Evolutionary conservation across 106 monocot species (phyloP).

Genomic region (Gastrodia elata): DNA sequence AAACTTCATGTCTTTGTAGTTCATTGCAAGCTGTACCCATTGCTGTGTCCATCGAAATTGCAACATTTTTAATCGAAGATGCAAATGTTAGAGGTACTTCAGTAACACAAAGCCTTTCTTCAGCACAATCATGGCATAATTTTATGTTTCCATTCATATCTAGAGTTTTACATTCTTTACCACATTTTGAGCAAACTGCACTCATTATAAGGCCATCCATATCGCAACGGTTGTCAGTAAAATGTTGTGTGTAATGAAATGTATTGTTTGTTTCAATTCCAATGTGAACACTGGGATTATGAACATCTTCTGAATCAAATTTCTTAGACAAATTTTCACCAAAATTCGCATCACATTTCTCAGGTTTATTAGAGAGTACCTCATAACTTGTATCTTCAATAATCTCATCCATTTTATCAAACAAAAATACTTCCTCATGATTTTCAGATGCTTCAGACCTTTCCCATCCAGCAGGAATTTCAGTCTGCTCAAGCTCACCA

Average conservation of each 20-base stretch:
- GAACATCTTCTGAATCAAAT: constrained; percentile 14
- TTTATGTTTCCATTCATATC: constrained; percentile 13
- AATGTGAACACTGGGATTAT: neutral
- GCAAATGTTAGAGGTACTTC: constrained; percentile 4
- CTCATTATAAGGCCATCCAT: constrained; percentile 15
- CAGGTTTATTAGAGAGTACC: constrained; percentile 5
- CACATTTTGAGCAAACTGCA: constrained; percentile 48
- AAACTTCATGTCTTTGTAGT: neutral
- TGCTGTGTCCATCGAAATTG: neutral
- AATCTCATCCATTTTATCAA: constrained; percentile 57
- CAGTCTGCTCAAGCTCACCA: constrained; percentile 13
- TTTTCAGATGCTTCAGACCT: constrained; percentile 20
- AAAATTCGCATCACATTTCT: constrained; percentile 4
- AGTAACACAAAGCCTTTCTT: constrained; percentile 6
- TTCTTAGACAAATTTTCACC: constrained; percentile 9
- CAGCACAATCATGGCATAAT: constrained; percentile 54
- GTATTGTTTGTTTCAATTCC: neutral
- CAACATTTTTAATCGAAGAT: constrained; percentile 5
- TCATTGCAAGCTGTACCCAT: neutral
- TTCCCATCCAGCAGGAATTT: constrained; percentile 32
- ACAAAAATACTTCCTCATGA: constrained; percentile 55
- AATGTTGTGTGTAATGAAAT: constrained; percentile 3
- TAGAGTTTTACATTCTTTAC: constrained; percentile 21
- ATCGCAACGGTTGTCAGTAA: constrained; percentile 6
- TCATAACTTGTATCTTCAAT: constrained; percentile 21